Conservation (phyloP, 2,329 filamentous ascomycete genomes). For the Amphichorda felina region DNA sequence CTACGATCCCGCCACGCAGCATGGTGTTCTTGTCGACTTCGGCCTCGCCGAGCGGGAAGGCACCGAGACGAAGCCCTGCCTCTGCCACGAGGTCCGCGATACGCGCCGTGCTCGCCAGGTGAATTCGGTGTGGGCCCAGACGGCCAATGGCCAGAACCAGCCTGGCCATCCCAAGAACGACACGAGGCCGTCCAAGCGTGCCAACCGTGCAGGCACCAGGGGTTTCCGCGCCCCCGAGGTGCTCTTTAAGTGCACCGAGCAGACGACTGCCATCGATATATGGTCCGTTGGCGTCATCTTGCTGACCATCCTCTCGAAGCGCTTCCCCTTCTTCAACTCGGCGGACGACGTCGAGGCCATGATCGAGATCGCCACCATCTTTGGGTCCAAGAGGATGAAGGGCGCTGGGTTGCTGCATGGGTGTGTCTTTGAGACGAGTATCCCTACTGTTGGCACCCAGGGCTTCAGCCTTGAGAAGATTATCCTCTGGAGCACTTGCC, state of each 20-base stretch:
- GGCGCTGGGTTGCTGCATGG: constrained; percentile 74
- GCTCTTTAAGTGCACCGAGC: constrained; percentile 90
- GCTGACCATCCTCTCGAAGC: constrained; percentile 80
- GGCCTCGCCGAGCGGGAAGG: constrained; percentile 84
- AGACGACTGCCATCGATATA: constrained; percentile 88
- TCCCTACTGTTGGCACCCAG: constrained; percentile 76
- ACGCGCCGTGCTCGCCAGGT: constrained; percentile 50
- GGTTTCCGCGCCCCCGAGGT: constrained; percentile 96
- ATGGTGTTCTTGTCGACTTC: constrained; percentile 95
- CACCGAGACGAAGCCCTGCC: constrained; percentile 65
- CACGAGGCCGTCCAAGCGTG: constrained; percentile 73
- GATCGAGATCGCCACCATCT: constrained; percentile 95
- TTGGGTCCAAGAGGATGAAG: constrained; percentile 77
- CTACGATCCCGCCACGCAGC: constrained; percentile 69
- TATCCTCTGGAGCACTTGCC: constrained; percentile 85
- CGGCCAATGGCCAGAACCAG: constrained; percentile 15
- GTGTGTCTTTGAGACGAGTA: constrained; percentile 82
- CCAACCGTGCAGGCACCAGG: constrained; percentile 87
- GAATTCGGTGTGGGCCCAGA: constrained; percentile 43
- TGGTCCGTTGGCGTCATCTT: constrained; percentile 98
- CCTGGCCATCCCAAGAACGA: constrained; percentile 80
- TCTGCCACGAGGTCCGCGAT: constrained; percentile 58
- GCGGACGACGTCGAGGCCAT: constrained; percentile 96
- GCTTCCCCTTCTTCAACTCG: constrained; percentile 98
- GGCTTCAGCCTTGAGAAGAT: constrained; percentile 90